Evolutionary conservation across 768 basidiomycete genomes (phyloP), one percentile per base, ranked within the genome.

Genomic region (Termitomyces sp.): DNA sequence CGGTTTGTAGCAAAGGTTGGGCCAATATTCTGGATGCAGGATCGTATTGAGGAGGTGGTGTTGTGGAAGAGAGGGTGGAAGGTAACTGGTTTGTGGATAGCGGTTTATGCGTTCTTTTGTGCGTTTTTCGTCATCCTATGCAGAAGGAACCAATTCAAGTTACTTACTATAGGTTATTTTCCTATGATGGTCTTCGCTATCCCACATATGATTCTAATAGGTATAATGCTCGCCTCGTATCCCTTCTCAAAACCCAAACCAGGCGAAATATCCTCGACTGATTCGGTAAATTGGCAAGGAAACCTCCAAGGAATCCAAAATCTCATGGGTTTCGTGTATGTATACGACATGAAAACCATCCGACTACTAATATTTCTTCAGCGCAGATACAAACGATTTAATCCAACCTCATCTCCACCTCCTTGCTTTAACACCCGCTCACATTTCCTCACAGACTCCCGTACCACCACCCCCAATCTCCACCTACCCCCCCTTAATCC

Each of bases 271-370:
- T 70, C 73, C 18, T 63, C 76, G 1, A 63, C 78, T 62, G 87
- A 85, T 3, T 81, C 83, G 11, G 78, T 85, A 0, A 88, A 90
- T 54, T 94, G 91, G 86, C 86, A 88, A 56, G 87, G 89, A 15
- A 96, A 94, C 58, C 72, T 95, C 3, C 92, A 94, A 70, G 92
- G 79, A 1, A 89, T 95, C 27, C 94, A 95, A 66, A 95, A 95
- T 60, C 79, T 95, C 29, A 94, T 95, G 92, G 92, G 91, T 6
- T 71, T 80, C 7, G 72, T 86, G 89, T 93, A 69, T 59, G 89
- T 71, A 44, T 51, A 29, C 41, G 51, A 22, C n/a, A 27, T 1
- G 11, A 6, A 1, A 7, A 10, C n/a, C n/a, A n/a, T n/a, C n/a
- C n/a, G 7, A 23, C 20, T 11, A 40, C 22, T 56, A 13, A 62